Evolutionary conservation across 257 asterid genomes (phyloP), one percentile per base, ranked within the genome.

Genomic region (Jacaranda copaia): DNA sequence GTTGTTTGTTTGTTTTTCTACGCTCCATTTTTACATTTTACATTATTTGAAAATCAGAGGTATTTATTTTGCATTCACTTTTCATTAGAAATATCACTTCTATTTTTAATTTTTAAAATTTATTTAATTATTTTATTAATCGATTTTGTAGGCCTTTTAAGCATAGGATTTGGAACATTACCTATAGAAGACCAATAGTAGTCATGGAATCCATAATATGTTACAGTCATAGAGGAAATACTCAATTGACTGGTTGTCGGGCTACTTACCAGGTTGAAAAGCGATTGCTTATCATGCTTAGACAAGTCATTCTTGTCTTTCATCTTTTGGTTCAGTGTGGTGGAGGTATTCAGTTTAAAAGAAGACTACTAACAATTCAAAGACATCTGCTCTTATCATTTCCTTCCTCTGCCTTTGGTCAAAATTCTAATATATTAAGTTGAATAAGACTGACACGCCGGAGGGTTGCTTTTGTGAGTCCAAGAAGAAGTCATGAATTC

Each of bases 351-450:
- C 32, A 25, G 32, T 25, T 25, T 25, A 25, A 25, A 6, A 18
- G 19, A 38, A 9, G 40, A 71, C 57, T 70, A 52, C 38, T 10
- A 61, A 12, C 48, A 19, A 35, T 43, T 74, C n/a, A 14, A 53
- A n/a, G n/a, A 9, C 10, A 53, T 3, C 16, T 66, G 56, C 36
- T 11, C 13, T n/a, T 57, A 61, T 57, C 32, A 42, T 72, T 39
- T 56, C 6, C 46, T 73, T 12, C n/a, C 60, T 67, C 42, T 48
- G 65, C 15, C 62, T 9, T 49, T 32, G 66, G 8, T 45, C n/a
- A 49, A 55, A 25, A 25, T 79, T 36, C 67, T 49, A 16, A 10
- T 16, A 32, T 35, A 8, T 55, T 43, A 14, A 45, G 68, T 80
- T 36, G 38, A 35, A 48, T 40, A 36, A 57, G 51, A 18, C n/a